These are phyloP conservation scores for Penicillium sp. DNA, from an alignment of 2,329 filamentous ascomycete species.

Conservation along the genomic window DNA sequence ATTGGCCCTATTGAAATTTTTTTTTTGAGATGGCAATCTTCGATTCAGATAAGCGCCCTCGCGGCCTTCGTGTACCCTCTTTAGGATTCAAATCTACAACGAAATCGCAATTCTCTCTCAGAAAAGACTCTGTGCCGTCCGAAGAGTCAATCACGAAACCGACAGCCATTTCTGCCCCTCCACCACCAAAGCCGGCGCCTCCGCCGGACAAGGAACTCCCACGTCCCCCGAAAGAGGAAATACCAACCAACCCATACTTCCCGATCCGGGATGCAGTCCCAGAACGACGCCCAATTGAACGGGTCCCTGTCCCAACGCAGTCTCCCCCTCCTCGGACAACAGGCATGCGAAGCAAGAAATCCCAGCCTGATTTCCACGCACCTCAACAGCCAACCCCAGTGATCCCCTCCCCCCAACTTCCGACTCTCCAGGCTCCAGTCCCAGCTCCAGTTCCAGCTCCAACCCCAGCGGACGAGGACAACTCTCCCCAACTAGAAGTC, in stretches of 20 bases:
- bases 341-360: conserved; percentile 2
- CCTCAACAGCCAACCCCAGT: neutral
- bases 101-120: conserved; percentile 26
- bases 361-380: neutral
- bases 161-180: conserved; percentile 12
- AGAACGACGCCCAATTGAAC: conserved; percentile 4
- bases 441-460: neutral
- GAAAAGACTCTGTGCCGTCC: conserved; percentile 19
- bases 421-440: neutral
- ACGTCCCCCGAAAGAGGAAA: conserved; percentile 3
- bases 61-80: conserved; percentile 35
- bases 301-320: conserved; percentile 1
- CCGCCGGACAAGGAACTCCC: conserved; percentile 20
- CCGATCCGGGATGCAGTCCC: neutral
- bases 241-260: conserved; percentile 9
- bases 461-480: conserved; percentile 10
- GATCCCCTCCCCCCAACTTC: neutral
- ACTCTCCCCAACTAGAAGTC: conserved; percentile 26
- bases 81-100: conserved; percentile 29
- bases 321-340: neutral
- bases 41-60: conserved; percentile 36
- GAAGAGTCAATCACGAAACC: conserved; percentile 7
- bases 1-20: neutral
- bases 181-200: conserved; percentile 29
- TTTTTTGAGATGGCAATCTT: conserved; percentile 30